A percentile compares a stretch with the other conserved stretches of the same genome.
phyloP scores from a whole-genome alignment of 129 eudicot species.

The Dittrichia graveolens region DNA sequence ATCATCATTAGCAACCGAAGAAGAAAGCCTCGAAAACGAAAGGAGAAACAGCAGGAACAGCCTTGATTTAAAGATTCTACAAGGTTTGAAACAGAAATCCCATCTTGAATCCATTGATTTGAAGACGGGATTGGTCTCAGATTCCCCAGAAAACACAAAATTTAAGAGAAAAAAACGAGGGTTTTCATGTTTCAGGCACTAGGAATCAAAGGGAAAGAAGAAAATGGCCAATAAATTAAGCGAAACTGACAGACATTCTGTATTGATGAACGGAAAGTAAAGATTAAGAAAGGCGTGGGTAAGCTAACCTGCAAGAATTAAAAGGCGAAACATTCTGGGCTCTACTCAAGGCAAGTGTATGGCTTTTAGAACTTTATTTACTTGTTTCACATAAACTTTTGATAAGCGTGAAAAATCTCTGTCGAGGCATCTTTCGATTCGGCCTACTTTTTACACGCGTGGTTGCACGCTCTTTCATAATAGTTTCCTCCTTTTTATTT shows the following conservation, averaged over 20 bases:
- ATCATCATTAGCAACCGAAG: conserved; percentile 34
- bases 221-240: not conserved
- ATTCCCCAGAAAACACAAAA: not conserved
- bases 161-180: conserved; percentile 2
- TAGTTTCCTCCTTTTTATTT: conserved; percentile 7
- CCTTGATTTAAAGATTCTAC: conserved; percentile 24
- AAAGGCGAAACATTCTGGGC: conserved; percentile 25
- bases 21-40: conserved; percentile 7
- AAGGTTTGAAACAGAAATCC: conserved; percentile 21
- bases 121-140: not conserved
- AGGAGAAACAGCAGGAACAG: conserved; percentile 31
- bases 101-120: conserved; percentile 50
- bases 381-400: conserved; percentile 35
- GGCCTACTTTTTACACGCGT: conserved; percentile 47
- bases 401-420: conserved; percentile 45
- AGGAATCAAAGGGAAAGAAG: not conserved
- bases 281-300: not conserved
- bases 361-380: conserved; percentile 36
- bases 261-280: conserved; percentile 2
- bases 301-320: not conserved
- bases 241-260: conserved; percentile 9
- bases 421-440: conserved; percentile 48
- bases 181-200: conserved; percentile 17
- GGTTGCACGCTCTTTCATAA: conserved; percentile 46
- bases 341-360: conserved; percentile 28